Base-by-base conservation (phyloP, 805 yeast species). In the Yarrowia keelungensis region DNA sequence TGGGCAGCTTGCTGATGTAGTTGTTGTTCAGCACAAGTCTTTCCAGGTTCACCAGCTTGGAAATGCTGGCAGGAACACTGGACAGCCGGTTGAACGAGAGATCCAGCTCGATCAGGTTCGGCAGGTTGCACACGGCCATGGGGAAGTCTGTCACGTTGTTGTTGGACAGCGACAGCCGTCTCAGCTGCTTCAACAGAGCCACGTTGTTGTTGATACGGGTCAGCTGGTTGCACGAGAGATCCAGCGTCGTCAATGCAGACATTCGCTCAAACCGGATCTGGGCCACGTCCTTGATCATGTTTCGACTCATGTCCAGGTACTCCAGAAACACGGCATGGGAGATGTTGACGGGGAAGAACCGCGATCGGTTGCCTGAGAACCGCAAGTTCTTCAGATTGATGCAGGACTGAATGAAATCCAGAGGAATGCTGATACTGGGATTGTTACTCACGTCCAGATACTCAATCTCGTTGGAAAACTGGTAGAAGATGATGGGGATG, bases 361-460 rank as follows among this genome's bases (percentile, higher is more conserved):
- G 86, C 32, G 90, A 86, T 69, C 95, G 89, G 72, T 90, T 89
- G 71, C 87, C 83, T 0, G 90, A 86, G 81, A 88, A 91, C 69
- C 87, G 83, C 71, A 92, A 81, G 67, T 85, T 84, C 36, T 85
- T 83, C 74, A 92, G 81, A 74, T 90, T 90, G 49, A 86, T 84
- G 72, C 97, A 91, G 32, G 89, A 78, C 75, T 92, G 97, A 74
- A 93, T 87, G 76, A 93, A 93, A 75, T 92, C 97, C 68, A 86
- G 79, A 0, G 98, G 97, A 42, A 93, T 81, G 70, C 87, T 86
- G 67, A 94, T 88, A 16, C 96, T 89, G 4, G 97, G 97, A 76
- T 93, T 93, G 71, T 89, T 86, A 1, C 96, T 89, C 9, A 92
- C 91, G 77, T 93, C 94, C 70, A 93, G 81, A 70, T 88, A 83